Evolutionary conservation across 116 monocot genomes (phyloP).

Genomic region (Phalaenopsis hybrid): DNA sequence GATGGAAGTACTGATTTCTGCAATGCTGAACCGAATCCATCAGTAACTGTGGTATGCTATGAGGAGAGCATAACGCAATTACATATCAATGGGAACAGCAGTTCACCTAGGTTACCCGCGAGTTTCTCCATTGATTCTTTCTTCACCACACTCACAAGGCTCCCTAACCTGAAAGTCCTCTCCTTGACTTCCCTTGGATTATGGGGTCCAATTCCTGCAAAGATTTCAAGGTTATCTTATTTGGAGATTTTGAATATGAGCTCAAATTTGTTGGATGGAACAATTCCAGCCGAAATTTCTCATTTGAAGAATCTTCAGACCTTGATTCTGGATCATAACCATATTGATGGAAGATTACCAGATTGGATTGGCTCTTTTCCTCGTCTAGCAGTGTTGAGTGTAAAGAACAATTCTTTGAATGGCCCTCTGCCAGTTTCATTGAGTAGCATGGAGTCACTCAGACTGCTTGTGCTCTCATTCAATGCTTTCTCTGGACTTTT

Average conservation of each 20-base stretch:
- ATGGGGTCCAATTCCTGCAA: slow-evolving; percentile 63
- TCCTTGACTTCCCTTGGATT: slow-evolving; percentile 66
- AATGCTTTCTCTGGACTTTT: slow-evolving; percentile 56
- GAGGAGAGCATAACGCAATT: slow-evolving; percentile 73
- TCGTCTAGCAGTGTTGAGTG: slow-evolving; percentile 51
- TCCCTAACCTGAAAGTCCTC: slow-evolving; percentile 78
- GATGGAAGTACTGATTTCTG: slow-evolving; percentile 57
- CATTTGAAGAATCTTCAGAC: slow-evolving; percentile 55
- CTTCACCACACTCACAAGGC: slow-evolving; percentile 70
- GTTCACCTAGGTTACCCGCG: slow-evolving; percentile 35
- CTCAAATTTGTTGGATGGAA: slow-evolving; percentile 66
- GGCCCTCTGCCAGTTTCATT: slow-evolving; percentile 60
- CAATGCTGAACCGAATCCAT: slow-evolving; percentile 42
- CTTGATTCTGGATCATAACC: slow-evolving; percentile 66
- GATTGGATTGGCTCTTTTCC: slow-evolving; percentile 42
- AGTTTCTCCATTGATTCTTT: slow-evolving; percentile 79
- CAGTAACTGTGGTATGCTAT: slow-evolving; percentile 78
- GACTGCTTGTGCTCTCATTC: slow-evolving; percentile 51
- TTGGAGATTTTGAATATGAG: slow-evolving; percentile 85
- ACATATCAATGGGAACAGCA: slow-evolving; percentile 47
- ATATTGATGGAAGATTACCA: slow-evolving; percentile 46
- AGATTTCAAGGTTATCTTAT: slow-evolving; percentile 51
- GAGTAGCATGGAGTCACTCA: slow-evolving; percentile 36
- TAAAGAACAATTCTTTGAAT: slow-evolving; percentile 55
- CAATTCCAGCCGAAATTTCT: slow-evolving; percentile 46